phyloP scores from a whole-genome alignment of 1,284 basidiomycete species.

The Laetiporus sulphureus region DNA sequence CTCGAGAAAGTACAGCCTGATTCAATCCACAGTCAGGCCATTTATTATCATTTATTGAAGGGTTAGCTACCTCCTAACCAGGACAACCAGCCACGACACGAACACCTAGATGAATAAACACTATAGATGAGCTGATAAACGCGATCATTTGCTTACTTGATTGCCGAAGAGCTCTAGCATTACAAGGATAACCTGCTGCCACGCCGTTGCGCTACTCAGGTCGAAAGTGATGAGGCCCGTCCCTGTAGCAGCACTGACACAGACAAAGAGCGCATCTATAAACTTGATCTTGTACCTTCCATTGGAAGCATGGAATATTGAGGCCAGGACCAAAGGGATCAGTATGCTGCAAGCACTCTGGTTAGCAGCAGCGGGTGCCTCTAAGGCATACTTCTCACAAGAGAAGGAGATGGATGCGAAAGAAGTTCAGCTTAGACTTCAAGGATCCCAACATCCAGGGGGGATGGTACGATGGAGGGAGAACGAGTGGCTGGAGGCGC shows the following conservation, averaged over 20 bases:
- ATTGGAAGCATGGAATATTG: slow-evolving; percentile 64
- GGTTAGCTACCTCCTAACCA: slow-evolving; percentile 25
- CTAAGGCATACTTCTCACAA: slow-evolving; percentile 31
- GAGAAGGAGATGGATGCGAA: slow-evolving; percentile 46
- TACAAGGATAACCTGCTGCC: slow-evolving; percentile 70
- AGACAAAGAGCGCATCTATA: slow-evolving; percentile 68
- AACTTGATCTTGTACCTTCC: slow-evolving; percentile 53
- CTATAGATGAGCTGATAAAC: not conserved
- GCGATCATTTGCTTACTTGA: slow-evolving; percentile 45
- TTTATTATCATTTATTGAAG: too few species aligned
- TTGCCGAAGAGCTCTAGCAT: slow-evolving; percentile 61
- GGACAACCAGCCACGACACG: slow-evolving; percentile 29
- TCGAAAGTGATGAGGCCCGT: slow-evolving; percentile 72
- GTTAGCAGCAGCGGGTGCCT: not conserved
- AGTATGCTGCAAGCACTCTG: slow-evolving; percentile 40
- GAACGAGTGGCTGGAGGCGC: too few species aligned
- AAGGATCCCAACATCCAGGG: not conserved
- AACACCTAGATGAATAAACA: slow-evolving; percentile 17
- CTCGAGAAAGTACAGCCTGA: slow-evolving; percentile 66
- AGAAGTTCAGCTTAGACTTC: slow-evolving; percentile 52
- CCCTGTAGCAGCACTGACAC: slow-evolving; percentile 71
- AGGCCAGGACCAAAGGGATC: slow-evolving; percentile 60
- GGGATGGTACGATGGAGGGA: too few species aligned
- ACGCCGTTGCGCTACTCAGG: slow-evolving; percentile 62
- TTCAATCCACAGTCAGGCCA: too few species aligned